Evolutionary conservation across 2,329 filamentous ascomycete species (phyloP).

Genomic region (Proliferodiscus dingleyae): DNA sequence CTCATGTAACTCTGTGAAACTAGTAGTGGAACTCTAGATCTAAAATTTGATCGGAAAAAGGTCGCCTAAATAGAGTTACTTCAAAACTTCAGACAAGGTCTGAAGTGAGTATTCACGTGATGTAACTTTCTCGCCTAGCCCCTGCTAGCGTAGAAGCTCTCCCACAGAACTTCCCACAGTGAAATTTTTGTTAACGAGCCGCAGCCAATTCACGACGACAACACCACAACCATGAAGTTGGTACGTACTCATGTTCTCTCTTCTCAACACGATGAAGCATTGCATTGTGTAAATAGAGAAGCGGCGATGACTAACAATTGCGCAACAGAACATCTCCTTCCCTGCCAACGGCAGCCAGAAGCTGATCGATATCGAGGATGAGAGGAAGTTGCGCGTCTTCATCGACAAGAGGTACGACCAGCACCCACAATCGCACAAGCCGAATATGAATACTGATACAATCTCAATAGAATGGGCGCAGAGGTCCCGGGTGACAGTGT

Average conservation of each 20-base stretch:
- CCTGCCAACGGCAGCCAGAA: slow-evolving; percentile 99
- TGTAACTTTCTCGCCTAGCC: background rate
- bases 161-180: slow-evolving; percentile 1
- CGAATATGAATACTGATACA: slow-evolving; percentile 21
- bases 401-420: slow-evolving; percentile 80
- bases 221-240: slow-evolving; percentile 30
- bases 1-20: too few species aligned
- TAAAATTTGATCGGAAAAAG: too few species aligned
- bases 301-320: slow-evolving; percentile 20
- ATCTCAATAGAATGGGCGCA: slow-evolving; percentile 67
- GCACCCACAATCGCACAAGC: slow-evolving; percentile 33
- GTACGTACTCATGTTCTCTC: slow-evolving; percentile 19
- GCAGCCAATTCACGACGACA: slow-evolving; percentile 1
- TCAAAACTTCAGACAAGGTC: too few species aligned
- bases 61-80: too few species aligned
- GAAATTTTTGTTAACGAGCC: background rate
- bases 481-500: slow-evolving; percentile 92
- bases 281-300: background rate
- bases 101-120: too few species aligned
- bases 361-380: slow-evolving; percentile 98
- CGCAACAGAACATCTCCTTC: slow-evolving; percentile 31
- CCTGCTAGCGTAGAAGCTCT: background rate
- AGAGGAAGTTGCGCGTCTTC: slow-evolving; percentile 98
- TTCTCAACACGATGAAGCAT: background rate
- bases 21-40: too few species aligned